These are phyloP conservation scores for Piloderma croceum DNA, from an alignment of 768 basidiomycete species.

Conservation along the genomic window DNA sequence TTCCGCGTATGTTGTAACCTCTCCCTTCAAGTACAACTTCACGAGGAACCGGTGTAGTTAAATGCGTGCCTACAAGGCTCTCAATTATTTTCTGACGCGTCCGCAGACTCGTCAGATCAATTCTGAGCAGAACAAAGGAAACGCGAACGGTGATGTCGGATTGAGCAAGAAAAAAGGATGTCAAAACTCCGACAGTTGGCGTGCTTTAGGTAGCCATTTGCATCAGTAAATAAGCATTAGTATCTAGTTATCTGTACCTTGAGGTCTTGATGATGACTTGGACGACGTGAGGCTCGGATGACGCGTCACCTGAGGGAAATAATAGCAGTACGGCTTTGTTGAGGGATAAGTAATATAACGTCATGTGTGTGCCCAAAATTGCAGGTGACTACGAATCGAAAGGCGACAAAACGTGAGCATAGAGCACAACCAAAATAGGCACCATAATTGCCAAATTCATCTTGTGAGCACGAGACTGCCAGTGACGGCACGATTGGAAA, in stretches of 20 bases:
- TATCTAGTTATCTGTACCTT: constrained; percentile 16
- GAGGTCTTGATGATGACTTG: constrained; percentile 31
- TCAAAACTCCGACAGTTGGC: constrained; percentile 20
- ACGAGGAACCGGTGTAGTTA: constrained; percentile 23
- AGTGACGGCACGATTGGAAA: too few relatives aligned
- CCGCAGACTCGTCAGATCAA: too few relatives aligned
- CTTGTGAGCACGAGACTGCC: too few relatives aligned
- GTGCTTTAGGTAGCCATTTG: constrained; percentile 12
- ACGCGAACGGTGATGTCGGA: constrained; percentile 32
- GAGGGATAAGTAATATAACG: constrained; percentile 31
- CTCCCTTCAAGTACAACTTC: constrained; percentile 25
- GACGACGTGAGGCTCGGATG: constrained; percentile 16
- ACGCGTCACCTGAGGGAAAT: constrained; percentile 20
- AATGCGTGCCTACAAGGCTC: constrained; percentile 27
- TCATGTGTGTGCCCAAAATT: too few relatives aligned
- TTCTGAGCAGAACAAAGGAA: too few relatives aligned
- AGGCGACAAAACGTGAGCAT: too few relatives aligned
- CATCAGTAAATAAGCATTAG: too few relatives aligned
- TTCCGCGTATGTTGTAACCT: constrained; percentile 25
- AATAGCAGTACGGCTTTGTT: constrained; percentile 30
- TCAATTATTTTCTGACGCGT: constrained; percentile 33
- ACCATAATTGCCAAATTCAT: too few relatives aligned
- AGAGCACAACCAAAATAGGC: too few relatives aligned
- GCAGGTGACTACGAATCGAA: too few relatives aligned
- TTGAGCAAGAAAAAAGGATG: constrained; percentile 25